These are phyloP conservation scores for Epicoccum sorghinum DNA, from an alignment of 2,329 filamentous ascomycete genomes.

Conservation along the genomic window DNA sequence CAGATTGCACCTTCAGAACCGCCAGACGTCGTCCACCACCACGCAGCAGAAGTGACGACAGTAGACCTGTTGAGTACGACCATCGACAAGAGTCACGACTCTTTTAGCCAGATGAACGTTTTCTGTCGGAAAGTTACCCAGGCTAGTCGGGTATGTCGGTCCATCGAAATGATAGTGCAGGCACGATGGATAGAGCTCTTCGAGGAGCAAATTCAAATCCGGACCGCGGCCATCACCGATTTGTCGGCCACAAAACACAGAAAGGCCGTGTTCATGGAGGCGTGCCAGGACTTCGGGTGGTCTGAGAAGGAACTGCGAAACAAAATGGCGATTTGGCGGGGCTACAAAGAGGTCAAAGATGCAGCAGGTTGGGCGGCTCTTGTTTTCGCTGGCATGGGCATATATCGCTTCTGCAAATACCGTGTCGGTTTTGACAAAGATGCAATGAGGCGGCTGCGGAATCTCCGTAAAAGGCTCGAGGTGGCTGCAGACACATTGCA, in stretches of 20 bases:
- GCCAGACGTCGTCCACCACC: conserved; percentile 22
- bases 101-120: conserved; percentile 52
- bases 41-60: conserved; percentile 11
- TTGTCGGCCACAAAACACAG: conserved; percentile 56
- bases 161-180: conserved; percentile 65
- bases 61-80: conserved; percentile 22
- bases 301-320: conserved; percentile 64
- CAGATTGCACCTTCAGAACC: conserved; percentile 26
- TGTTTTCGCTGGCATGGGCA: conserved; percentile 63
- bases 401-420: conserved; percentile 67
- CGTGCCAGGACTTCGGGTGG: conserved; percentile 61
- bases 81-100: conserved; percentile 19
- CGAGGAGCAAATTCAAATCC: conserved; percentile 56
- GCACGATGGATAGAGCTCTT: conserved; percentile 64
- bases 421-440: conserved; percentile 60
- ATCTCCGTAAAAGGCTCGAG: conserved; percentile 56
- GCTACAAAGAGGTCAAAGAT: conserved; percentile 65
- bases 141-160: conserved; percentile 60
- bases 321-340: conserved; percentile 60
- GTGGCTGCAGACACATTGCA: conserved; percentile 61
- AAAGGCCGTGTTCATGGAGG: conserved; percentile 60
- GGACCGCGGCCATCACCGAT: conserved; percentile 48
- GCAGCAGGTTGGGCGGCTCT: conserved; percentile 62
- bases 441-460: conserved; percentile 56
- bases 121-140: conserved; percentile 55